Base-by-base conservation (phyloP, 441 rosid genomes). In the Breynia disticha region DNA sequence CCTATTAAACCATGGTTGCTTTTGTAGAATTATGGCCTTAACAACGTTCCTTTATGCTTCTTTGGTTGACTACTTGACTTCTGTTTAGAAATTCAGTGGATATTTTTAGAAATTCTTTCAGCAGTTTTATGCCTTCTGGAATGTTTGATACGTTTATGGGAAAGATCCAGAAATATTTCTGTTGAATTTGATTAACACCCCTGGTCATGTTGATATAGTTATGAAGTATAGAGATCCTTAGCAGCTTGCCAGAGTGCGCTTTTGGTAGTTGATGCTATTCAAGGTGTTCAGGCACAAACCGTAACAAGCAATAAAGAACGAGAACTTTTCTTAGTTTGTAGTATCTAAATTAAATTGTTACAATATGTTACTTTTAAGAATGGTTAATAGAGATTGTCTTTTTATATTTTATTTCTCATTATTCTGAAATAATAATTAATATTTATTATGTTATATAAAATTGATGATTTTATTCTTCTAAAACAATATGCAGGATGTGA, bases 191-290 rank as follows among this genome's bases (percentile, higher is more conserved):
- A 80, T 93, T 16, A 96, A 93, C 69, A 93, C 98, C 0, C 98
- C 98, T 11, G 98, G 96, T 57, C 98, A 93, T 73, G 98, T 93
- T 9, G 98, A 93, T 67, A 86, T 67, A 88, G 95, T 71, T 93
- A 93, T 59, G 98, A 88, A 70, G 98, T 93, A 16, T 93, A 97
- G 11, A 84, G 98, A 75, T 93, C 98, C 8, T 79, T 88, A 57
- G 96, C 97, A 17, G 98, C 97, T 68, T 93, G 97, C 76, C 97
- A 93, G 62, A 97, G 98, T 60, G 97, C 82, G 20, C 96, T 93
- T 67, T 77, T 93, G 73, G 95, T 93, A 28, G 97, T 93, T 61
- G 97, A 93, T 76, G 97, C 97, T 22, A 97, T 95, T 53, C 97
- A 88, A 76, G 98, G 98, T 5, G 97, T 93, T 59, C 98, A 88